Evolutionary conservation across 441 rosid genomes (phyloP).

Genomic region (Gossypium trilobum): DNA sequence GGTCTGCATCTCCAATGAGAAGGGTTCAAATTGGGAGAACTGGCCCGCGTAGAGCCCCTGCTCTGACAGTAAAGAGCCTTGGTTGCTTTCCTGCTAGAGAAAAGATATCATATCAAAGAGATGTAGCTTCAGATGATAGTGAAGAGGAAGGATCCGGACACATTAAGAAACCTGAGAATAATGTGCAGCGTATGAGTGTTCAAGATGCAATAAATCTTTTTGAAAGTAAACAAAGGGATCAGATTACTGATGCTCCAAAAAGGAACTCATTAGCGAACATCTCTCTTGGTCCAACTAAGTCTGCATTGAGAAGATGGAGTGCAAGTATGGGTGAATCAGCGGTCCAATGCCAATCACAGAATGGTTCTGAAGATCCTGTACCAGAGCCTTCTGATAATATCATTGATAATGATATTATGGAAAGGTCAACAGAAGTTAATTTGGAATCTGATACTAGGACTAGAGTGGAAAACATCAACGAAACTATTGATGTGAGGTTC

Average conservation of each 20-base stretch:
- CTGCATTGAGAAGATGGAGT: slow-evolving; percentile 69
- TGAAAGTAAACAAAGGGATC: slow-evolving; percentile 53
- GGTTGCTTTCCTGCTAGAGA: slow-evolving; percentile 41
- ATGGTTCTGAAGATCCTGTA: slow-evolving; percentile 24
- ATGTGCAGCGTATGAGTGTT: slow-evolving; percentile 43
- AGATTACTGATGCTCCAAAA: slow-evolving; percentile 29
- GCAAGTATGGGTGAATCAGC: slow-evolving; percentile 40
- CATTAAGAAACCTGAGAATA: slow-evolving; percentile 33
- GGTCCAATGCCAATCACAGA: slow-evolving; percentile 25
- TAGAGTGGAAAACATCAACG: slow-evolving; percentile 19
- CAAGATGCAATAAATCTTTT: slow-evolving; percentile 60
- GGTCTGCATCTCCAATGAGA: slow-evolving; percentile 72
- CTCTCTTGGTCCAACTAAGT: slow-evolving; percentile 33
- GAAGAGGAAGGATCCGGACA: slow-evolving; percentile 41
- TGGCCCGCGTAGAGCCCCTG: slow-evolving; percentile 48
- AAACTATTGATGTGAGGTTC: slow-evolving; percentile 21
- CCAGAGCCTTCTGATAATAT: slow-evolving; percentile 23
- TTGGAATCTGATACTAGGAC: slow-evolving; percentile 25
- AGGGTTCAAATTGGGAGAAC: slow-evolving; percentile 58
- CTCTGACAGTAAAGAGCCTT: slow-evolving; percentile 55
- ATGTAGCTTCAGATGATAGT: slow-evolving; percentile 25
- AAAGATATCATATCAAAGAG: slow-evolving; percentile 26
- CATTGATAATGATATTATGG: slow-evolving; percentile 19
- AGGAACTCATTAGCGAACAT: slow-evolving; percentile 27
- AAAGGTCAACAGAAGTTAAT: slow-evolving; percentile 22